Base-by-base conservation (phyloP, 345 rosid genomes). In the Eucalyptus tenuipes region DNA sequence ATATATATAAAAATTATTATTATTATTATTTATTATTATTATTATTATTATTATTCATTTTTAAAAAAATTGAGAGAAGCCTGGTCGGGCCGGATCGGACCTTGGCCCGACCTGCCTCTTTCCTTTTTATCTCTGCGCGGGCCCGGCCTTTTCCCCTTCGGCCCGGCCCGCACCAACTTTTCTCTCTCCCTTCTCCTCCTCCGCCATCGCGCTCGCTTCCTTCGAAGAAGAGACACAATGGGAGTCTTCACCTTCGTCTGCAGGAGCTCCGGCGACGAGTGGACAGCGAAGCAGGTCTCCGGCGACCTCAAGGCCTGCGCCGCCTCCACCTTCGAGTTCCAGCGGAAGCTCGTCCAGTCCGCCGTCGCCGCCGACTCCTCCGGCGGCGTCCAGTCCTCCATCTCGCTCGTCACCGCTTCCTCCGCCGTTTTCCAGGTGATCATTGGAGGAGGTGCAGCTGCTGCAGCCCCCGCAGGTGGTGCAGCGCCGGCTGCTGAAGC, bases 371-470 rank as follows among this genome's bases (percentile, higher is more conserved):
- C 91, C 27, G 99, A 93, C 91, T 93, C 95, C 9, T 94, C 97
- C 45, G 98, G 98, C 4, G 95, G 96, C 24, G 97, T 97, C 40
- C 97, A 93, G 93, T 95, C 97, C 66, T 96, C 99, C 20, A 96
- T 97, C 95, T 93, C 99, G 37, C 90, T 91, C 55, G 55, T 97
- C 89, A 88, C 94, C 31, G 99, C 99, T 45, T 89, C 92, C 50
- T 97, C 99, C 64, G 99, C 92, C 86, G 96, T 97, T 85, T 97
- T 89, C 88, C 99, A 95, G 99, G 99, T 95, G 90, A 89, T 95
- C 84, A 49, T 92, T 22, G 97, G 93, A 61, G 95, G 93, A 52
- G 95, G 93, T 33, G 95, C 92, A 27, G 92, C 91, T 86, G 93
- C 92, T 4, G 92, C 90, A 18, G 91, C 92, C 25, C 79, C 94